Percentiles rank a stretch among this genome's conserved stretches.
These are phyloP conservation scores for Gossypium anomalum DNA, from an alignment of 345 rosid species.

Conservation along the genomic window DNA sequence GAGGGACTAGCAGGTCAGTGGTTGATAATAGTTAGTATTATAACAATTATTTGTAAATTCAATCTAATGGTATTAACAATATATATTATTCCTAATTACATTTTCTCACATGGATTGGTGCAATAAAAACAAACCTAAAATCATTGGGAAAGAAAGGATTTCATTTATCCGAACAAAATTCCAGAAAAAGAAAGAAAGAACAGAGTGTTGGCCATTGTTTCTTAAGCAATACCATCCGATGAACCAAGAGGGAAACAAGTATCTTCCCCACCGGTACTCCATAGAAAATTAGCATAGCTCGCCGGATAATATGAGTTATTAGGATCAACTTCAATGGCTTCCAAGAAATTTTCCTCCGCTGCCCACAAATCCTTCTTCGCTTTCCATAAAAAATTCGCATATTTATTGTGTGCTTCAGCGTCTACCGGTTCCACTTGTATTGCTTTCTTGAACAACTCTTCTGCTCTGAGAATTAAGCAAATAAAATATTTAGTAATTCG, in stretches of 20 bases:
- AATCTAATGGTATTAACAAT: too few relatives aligned
- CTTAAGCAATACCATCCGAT: not conserved
- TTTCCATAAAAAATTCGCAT: constrained; percentile 81
- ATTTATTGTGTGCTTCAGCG: constrained; percentile 73
- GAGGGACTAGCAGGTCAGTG: rapidly evolving
- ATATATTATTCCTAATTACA: too few relatives aligned
- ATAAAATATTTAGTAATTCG: not conserved
- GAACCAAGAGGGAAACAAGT: constrained; percentile 78
- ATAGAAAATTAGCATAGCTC: constrained; percentile 79
- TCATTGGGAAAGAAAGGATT: too few relatives aligned
- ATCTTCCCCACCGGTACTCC: constrained; percentile 94
- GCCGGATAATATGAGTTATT: constrained; percentile 62
- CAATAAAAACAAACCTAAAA: too few relatives aligned
- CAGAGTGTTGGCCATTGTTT: too few relatives aligned
- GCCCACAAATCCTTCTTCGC: constrained; percentile 75
- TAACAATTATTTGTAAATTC: too few relatives aligned
- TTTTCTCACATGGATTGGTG: too few relatives aligned
- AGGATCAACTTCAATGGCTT: constrained; percentile 77
- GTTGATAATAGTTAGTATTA: too few relatives aligned
- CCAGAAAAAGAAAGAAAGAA: not conserved
- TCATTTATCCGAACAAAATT: too few relatives aligned
- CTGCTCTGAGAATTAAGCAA: constrained; percentile 49
- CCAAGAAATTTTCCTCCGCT: constrained; percentile 79
- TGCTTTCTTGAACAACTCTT: constrained; percentile 73
- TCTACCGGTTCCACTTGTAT: constrained; percentile 56